Conservation (phyloP, 495 filamentous ascomycete species). For the Annulohypoxylon bovei region DNA sequence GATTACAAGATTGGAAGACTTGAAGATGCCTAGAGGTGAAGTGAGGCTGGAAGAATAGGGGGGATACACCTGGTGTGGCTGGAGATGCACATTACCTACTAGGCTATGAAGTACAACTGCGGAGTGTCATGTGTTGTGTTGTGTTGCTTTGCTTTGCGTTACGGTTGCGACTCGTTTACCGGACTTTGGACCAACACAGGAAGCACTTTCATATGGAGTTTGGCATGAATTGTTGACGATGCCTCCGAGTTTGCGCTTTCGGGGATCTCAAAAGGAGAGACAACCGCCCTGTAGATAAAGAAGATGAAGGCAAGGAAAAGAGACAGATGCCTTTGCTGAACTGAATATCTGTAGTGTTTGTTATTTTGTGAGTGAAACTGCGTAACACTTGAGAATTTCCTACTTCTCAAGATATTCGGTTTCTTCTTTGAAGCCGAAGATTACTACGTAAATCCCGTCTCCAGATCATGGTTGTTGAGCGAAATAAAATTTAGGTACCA, state of each 20-base stretch:
- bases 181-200: slow-evolving; percentile 24
- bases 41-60: background rate
- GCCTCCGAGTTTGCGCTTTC: slow-evolving; percentile 38
- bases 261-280: slow-evolving; percentile 28
- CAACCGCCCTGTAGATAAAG: slow-evolving; percentile 37
- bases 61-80: background rate
- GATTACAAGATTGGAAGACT: slow-evolving; percentile 13
- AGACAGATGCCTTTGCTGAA: slow-evolving; percentile 22
- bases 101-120: slow-evolving; percentile 1
- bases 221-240: slow-evolving; percentile 37
- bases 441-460: slow-evolving; percentile 21
- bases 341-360: background rate
- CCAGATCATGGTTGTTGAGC: background rate
- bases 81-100: slow-evolving; percentile 3
- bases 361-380: background rate
- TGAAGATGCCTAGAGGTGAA: background rate
- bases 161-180: slow-evolving; percentile 12
- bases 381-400: background rate
- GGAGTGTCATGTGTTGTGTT: background rate
- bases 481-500: background rate
- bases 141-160: slow-evolving; percentile 8
- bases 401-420: background rate
- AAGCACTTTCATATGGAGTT: slow-evolving; percentile 42
- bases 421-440: slow-evolving; percentile 17
- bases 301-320: slow-evolving; percentile 25